phyloP scores from a whole-genome alignment of 2,329 filamentous ascomycete genomes.

The Macroventuria anomochaeta region DNA sequence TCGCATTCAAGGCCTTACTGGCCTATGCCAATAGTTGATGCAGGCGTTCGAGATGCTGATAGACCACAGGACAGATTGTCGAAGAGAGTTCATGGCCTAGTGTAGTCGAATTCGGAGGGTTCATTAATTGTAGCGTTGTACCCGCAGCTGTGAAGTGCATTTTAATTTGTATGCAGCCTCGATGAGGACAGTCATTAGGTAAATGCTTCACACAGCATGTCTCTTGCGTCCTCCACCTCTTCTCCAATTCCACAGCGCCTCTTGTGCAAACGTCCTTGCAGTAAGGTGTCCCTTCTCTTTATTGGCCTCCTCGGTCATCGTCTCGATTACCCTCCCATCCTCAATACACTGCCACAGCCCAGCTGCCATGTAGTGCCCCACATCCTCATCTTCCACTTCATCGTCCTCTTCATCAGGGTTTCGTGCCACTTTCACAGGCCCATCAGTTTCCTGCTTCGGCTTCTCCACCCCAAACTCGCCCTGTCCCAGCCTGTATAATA shows the following conservation, averaged over 20 bases:
- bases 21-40: too few relatives aligned
- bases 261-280: slow-evolving; percentile 81
- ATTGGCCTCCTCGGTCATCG: slow-evolving; percentile 75
- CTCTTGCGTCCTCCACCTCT: slow-evolving; percentile 69
- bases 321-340: slow-evolving; percentile 77
- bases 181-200: not conserved
- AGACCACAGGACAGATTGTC: too few relatives aligned
- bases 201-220: slow-evolving; percentile 53
- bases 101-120: too few relatives aligned
- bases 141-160: too few relatives aligned
- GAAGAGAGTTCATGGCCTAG: too few relatives aligned
- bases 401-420: slow-evolving; percentile 46
- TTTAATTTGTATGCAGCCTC: too few relatives aligned
- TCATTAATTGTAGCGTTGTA: too few relatives aligned
- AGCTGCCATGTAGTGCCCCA: slow-evolving; percentile 61
- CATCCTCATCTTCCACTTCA: slow-evolving; percentile 47
- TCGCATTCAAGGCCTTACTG: not conserved
- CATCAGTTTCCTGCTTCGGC: slow-evolving; percentile 48
- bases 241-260: slow-evolving; percentile 89
- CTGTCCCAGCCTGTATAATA: slow-evolving; percentile 81
- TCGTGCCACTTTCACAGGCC: slow-evolving; percentile 54
- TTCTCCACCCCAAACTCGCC: slow-evolving; percentile 70
- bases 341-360: slow-evolving; percentile 85
- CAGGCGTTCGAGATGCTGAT: too few relatives aligned
- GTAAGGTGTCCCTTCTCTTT: slow-evolving; percentile 75